Conservation (phyloP, 225 moss, liverwort and hornwort genomes). For the Lunularia cruciata region DNA sequence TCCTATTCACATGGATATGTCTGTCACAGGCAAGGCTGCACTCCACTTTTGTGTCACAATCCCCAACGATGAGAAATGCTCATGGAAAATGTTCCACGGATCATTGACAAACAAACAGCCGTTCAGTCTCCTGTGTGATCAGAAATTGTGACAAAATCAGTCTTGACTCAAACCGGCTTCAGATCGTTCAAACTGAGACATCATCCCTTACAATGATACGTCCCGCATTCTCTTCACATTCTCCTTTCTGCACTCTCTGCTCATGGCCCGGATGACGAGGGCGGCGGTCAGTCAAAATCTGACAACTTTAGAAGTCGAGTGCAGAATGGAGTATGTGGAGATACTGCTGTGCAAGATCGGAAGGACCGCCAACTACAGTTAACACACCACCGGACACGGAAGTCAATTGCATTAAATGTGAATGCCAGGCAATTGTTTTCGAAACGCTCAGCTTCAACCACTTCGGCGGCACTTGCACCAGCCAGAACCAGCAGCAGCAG, state of each 20-base stretch:
- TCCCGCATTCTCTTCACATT: constrained; percentile 32
- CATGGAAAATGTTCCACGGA: neutral
- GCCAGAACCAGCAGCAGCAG: too few relatives aligned
- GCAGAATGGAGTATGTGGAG: constrained; percentile 8
- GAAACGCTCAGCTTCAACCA: neutral
- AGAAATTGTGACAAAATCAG: neutral
- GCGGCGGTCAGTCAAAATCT: neutral
- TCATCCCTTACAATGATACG: neutral
- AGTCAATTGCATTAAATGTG: constrained; percentile 8
- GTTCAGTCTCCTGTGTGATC: neutral
- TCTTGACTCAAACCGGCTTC: neutral
- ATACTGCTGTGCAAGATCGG: constrained; percentile 28
- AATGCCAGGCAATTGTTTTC: neutral
- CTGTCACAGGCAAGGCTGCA: too few relatives aligned
- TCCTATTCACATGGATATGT: neutral
- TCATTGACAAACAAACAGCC: neutral
- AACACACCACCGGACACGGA: constrained; percentile 14
- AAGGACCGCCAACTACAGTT: constrained; percentile 21
- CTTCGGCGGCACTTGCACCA: neutral
- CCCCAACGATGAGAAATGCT: constrained; percentile 1
- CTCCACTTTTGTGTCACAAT: too few relatives aligned
- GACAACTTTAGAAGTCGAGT: constrained; percentile 4
- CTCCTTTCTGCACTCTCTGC: constrained; percentile 14
- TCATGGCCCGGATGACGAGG: neutral
- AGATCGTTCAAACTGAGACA: constrained; percentile 3